Conservation (phyloP, 2,329 filamentous ascomycete genomes). For the Blumeriella jaapii region DNA sequence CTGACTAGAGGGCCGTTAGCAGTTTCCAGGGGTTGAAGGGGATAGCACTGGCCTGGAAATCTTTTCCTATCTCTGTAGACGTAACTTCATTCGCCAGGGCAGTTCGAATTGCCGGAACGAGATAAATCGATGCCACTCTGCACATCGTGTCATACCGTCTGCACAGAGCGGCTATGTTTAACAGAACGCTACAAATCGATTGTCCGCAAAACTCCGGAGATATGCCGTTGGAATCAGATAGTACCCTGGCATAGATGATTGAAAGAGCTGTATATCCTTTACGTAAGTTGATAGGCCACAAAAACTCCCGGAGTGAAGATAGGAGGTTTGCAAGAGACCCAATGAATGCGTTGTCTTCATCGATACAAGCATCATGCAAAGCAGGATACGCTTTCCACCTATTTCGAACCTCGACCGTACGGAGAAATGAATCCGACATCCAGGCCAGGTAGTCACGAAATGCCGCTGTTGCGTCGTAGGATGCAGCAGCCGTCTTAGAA, state of each 20-base stretch:
- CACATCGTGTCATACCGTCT: constrained; percentile 16
- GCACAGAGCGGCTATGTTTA: constrained; percentile 20
- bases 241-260: constrained; percentile 19
- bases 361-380: constrained; percentile 9
- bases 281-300: constrained; percentile 18
- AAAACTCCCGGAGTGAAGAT: constrained; percentile 10
- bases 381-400: constrained; percentile 10
- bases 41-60: constrained; percentile 20
- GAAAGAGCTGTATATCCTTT: constrained; percentile 24
- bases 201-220: constrained; percentile 9
- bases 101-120: constrained; percentile 17
- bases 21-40: not conserved
- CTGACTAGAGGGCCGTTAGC: constrained; percentile 15
- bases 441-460: constrained; percentile 26
- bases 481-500: constrained; percentile 18
- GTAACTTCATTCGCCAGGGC: constrained; percentile 7
- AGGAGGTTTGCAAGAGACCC: constrained; percentile 18
- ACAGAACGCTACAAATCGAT: constrained; percentile 15
- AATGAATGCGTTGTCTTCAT: constrained; percentile 11
- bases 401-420: constrained; percentile 17
- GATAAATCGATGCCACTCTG: constrained; percentile 14
- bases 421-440: constrained; percentile 25
- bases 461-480: constrained; percentile 21
- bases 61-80: constrained; percentile 10
- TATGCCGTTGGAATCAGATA: constrained; percentile 13